These are phyloP conservation scores for Beauveria asiatica DNA, from an alignment of 2,329 filamentous ascomycete genomes.

Conservation along the genomic window DNA sequence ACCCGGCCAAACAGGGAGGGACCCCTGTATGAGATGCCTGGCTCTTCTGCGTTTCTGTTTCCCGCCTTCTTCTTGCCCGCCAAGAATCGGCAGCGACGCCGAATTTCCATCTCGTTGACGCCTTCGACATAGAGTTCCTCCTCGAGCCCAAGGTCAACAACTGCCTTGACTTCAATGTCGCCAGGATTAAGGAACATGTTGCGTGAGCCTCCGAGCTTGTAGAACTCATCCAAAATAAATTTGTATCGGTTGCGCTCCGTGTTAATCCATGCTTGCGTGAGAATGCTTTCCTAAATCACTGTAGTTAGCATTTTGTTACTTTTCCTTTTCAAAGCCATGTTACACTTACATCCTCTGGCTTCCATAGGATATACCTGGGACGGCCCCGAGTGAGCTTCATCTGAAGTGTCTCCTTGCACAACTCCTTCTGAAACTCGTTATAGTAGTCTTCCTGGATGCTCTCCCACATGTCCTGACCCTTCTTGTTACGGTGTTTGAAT, in stretches of 20 bases:
- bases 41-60: conserved; percentile 16
- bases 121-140: not conserved
- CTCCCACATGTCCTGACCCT: conserved; percentile 52
- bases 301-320: not conserved
- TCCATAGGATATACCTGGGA: conserved; percentile 40
- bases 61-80: conserved; percentile 1
- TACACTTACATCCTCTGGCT: conserved; percentile 39
- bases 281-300: not conserved
- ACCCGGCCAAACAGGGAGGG: not conserved
- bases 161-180: conserved; percentile 4
- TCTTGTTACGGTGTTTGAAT: conserved; percentile 34
- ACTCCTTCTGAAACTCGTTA: conserved; percentile 25
- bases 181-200: conserved; percentile 7
- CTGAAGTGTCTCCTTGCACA: conserved; percentile 42
- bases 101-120: conserved; percentile 11
- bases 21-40: conserved; percentile 2
- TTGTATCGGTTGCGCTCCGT: not conserved
- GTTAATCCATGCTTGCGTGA: not conserved
- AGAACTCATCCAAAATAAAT: not conserved
- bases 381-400: conserved; percentile 48
- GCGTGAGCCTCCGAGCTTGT: conserved; percentile 1
- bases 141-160: not conserved
- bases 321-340: not conserved
- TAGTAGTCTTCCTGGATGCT: conserved; percentile 38
- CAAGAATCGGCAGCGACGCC: conserved; percentile 2